phyloP scores from a whole-genome alignment of 2,329 filamentous ascomycete genomes.

The Trichophyton simii region DNA sequence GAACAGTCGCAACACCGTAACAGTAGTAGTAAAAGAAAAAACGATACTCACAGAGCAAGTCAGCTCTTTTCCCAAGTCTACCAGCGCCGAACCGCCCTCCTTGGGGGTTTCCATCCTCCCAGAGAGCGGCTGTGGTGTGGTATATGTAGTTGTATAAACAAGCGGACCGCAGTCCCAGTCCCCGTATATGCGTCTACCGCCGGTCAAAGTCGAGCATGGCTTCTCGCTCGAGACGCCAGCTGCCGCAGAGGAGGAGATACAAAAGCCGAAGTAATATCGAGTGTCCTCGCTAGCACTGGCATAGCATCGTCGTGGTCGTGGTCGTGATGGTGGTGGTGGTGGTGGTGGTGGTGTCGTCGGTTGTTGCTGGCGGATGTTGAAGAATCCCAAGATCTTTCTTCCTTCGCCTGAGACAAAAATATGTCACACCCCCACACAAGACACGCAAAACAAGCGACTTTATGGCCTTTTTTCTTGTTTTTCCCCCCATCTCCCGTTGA shows the following conservation, averaged over 20 bases:
- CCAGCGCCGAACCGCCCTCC: slow-evolving; percentile 18
- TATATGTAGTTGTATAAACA: not conserved
- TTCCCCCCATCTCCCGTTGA: not conserved
- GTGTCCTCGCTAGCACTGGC: not conserved
- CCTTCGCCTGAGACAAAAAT: not conserved
- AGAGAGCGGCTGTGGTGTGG: not conserved
- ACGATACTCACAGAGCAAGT: slow-evolving; percentile 66
- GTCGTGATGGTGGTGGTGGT: not conserved
- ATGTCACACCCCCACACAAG: not conserved
- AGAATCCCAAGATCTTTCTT: not conserved
- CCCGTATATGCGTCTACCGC: not conserved
- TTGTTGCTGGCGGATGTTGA: not conserved
- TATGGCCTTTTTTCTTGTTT: not conserved
- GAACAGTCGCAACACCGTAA: not conserved
- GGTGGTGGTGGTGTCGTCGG: not conserved
- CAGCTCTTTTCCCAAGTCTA: slow-evolving; percentile 82
- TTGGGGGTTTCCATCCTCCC: not conserved
- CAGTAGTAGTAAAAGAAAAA: not conserved
- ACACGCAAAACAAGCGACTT: not conserved
- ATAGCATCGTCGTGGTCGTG: not conserved
- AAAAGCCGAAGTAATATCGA: not conserved
- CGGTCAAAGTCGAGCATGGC: not conserved
- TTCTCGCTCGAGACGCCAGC: not conserved
- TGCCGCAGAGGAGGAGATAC: not conserved
- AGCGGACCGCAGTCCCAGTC: not conserved